Base-by-base conservation (phyloP, 805 yeast genomes). In the Alloascoidea hylecoeti region DNA sequence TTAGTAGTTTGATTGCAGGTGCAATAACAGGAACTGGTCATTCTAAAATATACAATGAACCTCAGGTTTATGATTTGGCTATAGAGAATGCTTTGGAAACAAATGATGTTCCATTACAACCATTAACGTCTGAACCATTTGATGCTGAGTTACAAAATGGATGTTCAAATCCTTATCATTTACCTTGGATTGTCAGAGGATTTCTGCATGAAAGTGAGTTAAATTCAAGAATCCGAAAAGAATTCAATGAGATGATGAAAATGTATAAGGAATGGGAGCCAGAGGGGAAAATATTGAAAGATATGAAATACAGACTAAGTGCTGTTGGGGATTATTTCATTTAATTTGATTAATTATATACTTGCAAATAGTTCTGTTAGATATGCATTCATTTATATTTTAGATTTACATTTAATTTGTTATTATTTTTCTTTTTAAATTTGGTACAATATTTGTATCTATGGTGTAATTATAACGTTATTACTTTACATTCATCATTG, bases 11-110 rank as follows among this genome's bases (percentile, higher is more conserved):
- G 1, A 50, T 74, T 45, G 86, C 83, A 0, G 94, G 94, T 1
- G 79, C 88, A 2, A 58, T 82, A 39, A 81, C 89, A 0, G 89
- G 92, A 3, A 84, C 85, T 2, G 94, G 94, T 0, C 94, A 82
- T 53, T 80, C 92, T 0, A 23, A 68, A 43, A 74, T 82, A 28
- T 82, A 82, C 53, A 77, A 78, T 46, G 89, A 80, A 42, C 71
- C 75, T 2, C 71, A 78, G 42, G 94, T 82, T 1, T 82, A 82
- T 49, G 78, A 73, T 44, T 51, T 77, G 42, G 92, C 85, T 0
- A 49, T 82, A 23, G 67, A 72, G 43, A 81, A 81, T 49, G 68
- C 78, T 2, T 52, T 82, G 16, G 78, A 75, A 44, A 80, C 94
- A 0, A 69, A 71, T 17, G 75, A 75, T 44, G 52, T 77, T 16